These are phyloP conservation scores for Flaveria floridana DNA, from an alignment of 140 eudicot genomes.

Conservation along the genomic window DNA sequence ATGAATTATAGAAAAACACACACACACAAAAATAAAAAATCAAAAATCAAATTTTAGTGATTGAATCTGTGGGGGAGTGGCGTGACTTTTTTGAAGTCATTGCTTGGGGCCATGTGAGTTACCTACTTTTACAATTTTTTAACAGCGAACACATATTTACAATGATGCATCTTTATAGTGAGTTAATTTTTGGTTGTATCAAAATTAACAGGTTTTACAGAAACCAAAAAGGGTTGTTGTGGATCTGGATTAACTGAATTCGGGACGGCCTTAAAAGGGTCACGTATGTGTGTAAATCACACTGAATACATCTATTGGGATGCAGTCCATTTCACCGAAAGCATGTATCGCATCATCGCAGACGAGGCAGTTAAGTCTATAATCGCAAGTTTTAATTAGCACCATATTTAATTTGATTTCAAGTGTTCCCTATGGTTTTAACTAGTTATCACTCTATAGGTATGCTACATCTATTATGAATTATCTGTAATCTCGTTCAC, in stretches of 20 bases:
- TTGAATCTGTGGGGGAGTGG: no score
- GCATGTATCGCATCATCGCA: constrained; percentile 54
- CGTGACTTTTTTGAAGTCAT: no score
- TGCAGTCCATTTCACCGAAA: constrained; percentile 65
- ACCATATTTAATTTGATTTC: neutral
- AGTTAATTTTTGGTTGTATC: no score
- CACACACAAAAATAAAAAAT: no score
- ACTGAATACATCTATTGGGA: constrained; percentile 66
- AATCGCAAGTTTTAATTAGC: constrained; percentile 14
- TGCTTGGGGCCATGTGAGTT: no score
- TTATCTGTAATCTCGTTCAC: neutral
- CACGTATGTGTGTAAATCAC: constrained; percentile 48
- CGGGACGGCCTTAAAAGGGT: constrained; percentile 49
- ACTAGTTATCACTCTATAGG: neutral
- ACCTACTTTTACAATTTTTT: no score
- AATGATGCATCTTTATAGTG: neutral
- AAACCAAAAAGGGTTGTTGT: constrained; percentile 59
- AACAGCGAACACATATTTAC: no score
- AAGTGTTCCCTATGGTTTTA: neutral
- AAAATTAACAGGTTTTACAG: constrained; percentile 46
- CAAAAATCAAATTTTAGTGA: no score
- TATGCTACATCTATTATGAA: neutral
- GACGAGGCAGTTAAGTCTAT: constrained; percentile 36
- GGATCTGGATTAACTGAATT: constrained; percentile 59
- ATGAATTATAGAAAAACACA: no score